Evolutionary conservation across 805 yeast genomes (phyloP).

Genomic region (Candida odintsovae): DNA sequence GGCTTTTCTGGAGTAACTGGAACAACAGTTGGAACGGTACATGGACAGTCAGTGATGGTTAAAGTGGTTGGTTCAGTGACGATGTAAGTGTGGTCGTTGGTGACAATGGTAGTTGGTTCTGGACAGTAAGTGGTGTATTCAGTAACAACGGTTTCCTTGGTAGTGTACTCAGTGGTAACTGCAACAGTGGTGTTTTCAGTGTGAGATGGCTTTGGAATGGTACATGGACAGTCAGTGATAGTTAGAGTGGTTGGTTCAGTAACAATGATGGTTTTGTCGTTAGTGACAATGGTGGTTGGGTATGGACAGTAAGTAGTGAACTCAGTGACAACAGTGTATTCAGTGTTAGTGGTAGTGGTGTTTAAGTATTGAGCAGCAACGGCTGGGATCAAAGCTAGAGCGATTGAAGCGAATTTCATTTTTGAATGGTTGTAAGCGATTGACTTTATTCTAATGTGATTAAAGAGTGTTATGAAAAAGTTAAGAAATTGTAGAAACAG

Average conservation of each 20-base stretch:
- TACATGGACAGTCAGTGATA: slow-evolving; percentile 83
- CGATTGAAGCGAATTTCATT: slow-evolving; percentile 8
- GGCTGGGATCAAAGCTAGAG: slow-evolving; percentile 8
- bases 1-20: too few relatives aligned
- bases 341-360: slow-evolving; percentile 37
- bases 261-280: slow-evolving; percentile 66
- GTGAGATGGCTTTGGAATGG: slow-evolving; percentile 35
- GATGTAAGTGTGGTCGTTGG: slow-evolving; percentile 65
- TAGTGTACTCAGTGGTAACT: slow-evolving; percentile 41
- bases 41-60: slow-evolving; percentile 83
- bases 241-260: slow-evolving; percentile 77
- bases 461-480: too few relatives aligned
- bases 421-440: not conserved
- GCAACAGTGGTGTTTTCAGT: not conserved
- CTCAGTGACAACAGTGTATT: slow-evolving; percentile 24
- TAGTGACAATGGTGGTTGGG: slow-evolving; percentile 59
- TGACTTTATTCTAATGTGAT: not conserved
- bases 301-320: slow-evolving; percentile 80
- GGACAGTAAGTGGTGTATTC: slow-evolving; percentile 81
- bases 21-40: slow-evolving; percentile 42
- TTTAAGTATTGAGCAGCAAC: slow-evolving; percentile 12
- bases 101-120: slow-evolving; percentile 56
- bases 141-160: slow-evolving; percentile 31
- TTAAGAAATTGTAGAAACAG: too few relatives aligned
- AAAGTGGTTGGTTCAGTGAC: slow-evolving; percentile 76